Conservation (phyloP, 2,329 filamentous ascomycete species). For the Chaetomium olivaceum region DNA sequence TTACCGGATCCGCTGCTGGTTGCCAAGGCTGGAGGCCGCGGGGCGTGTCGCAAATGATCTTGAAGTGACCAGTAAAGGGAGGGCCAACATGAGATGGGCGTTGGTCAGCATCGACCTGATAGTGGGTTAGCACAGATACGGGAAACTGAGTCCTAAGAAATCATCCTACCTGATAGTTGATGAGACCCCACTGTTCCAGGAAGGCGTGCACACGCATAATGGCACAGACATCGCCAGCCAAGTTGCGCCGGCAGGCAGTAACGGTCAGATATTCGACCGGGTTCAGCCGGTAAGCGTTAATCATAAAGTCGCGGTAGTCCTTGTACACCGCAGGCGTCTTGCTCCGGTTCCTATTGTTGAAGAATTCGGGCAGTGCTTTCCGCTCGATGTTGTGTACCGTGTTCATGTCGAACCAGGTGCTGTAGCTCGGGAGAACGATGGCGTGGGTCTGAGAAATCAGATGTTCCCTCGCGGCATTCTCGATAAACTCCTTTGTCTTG, state of each 20-base stretch:
- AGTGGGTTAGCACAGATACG: conserved; percentile 18
- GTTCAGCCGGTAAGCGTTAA: conserved; percentile 97
- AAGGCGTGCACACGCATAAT: conserved; percentile 99
- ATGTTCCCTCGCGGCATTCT: conserved; percentile 86
- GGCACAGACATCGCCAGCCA: conserved; percentile 95
- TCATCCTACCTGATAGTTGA: conserved; percentile 87
- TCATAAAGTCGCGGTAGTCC: conserved; percentile 99
- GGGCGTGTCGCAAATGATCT: conserved; percentile 92
- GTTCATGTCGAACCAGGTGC: conserved; percentile 99
- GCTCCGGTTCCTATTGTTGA: conserved; percentile 97
- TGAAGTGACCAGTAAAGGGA: conserved; percentile 96
- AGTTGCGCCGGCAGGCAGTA: conserved; percentile 89
- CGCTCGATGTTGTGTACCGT: conserved; percentile 86
- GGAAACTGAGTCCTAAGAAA: not conserved
- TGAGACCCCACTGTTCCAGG: conserved; percentile 96
- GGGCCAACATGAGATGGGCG: conserved; percentile 93
- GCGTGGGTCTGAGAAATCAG: conserved; percentile 91
- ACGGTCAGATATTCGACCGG: conserved; percentile 96
- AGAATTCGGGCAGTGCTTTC: conserved; percentile 95
- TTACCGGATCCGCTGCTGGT: conserved; percentile 74
- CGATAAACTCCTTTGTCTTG: conserved; percentile 78
- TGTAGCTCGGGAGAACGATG: conserved; percentile 96
- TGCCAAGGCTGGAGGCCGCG: conserved; percentile 94
- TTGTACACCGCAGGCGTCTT: conserved; percentile 98
- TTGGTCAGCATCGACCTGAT: conserved; percentile 90